These are phyloP conservation scores for Cyclanthera cordifolia DNA, from an alignment of 306 rosid species.

Conservation along the genomic window DNA sequence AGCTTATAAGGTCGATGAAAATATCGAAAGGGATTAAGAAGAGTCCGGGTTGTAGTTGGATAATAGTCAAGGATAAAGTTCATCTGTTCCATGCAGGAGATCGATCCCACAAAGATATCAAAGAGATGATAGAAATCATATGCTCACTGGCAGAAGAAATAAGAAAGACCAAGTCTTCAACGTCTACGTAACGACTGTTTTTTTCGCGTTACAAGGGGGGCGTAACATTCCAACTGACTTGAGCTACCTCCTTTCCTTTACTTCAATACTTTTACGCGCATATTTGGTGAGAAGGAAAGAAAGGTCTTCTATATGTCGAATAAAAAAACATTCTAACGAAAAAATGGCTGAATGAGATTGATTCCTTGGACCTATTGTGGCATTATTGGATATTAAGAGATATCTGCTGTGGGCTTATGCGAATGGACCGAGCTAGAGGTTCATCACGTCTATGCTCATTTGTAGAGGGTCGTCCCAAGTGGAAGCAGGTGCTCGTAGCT, in stretches of 20 bases:
- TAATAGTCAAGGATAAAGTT: constrained; percentile 34
- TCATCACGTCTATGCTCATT: background rate
- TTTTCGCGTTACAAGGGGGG: too few species aligned
- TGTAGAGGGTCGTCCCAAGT: background rate
- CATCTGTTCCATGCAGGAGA: constrained; percentile 53
- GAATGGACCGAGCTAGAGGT: background rate
- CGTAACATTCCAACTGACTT: too few species aligned
- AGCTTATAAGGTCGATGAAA: constrained; percentile 33
- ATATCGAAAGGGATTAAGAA: constrained; percentile 45
- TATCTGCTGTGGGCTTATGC: background rate
- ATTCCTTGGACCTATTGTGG: background rate
- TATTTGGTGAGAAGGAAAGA: too few species aligned
- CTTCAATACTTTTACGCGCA: too few species aligned
- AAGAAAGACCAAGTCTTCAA: constrained; percentile 8
- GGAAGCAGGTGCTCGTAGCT: background rate
- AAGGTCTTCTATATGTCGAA: too few species aligned
- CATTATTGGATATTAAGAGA: background rate
- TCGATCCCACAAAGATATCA: constrained; percentile 30
- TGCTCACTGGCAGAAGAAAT: constrained; percentile 29
- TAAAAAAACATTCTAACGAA: background rate
- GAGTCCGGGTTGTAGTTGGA: constrained; percentile 81
- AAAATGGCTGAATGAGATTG: constrained; percentile 1
- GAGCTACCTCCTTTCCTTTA: too few species aligned
- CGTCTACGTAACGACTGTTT: too few species aligned
- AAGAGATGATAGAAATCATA: constrained; percentile 24